Conservation (phyloP, 2,329 filamentous ascomycete species). For the Cytospora schulzeri region DNA sequence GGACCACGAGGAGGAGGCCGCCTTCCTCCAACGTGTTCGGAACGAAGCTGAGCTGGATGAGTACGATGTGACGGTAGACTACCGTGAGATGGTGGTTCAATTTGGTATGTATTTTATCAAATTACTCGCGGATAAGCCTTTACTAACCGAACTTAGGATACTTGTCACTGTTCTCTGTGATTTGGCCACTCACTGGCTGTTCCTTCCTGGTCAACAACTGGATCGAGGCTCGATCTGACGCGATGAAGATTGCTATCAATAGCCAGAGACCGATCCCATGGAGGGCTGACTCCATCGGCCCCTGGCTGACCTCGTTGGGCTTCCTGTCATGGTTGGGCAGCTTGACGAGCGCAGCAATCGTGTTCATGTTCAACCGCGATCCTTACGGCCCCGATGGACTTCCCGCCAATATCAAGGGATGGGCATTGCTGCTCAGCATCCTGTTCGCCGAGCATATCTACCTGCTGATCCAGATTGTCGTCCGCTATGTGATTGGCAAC, state of each 20-base stretch:
- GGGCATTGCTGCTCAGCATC: constrained; percentile 79
- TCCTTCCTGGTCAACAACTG: constrained; percentile 95
- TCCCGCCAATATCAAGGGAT: constrained; percentile 71
- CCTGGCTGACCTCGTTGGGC: constrained; percentile 82
- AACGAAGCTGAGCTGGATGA: constrained; percentile 78
- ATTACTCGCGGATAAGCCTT: constrained; percentile 18
- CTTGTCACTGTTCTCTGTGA: constrained; percentile 84
- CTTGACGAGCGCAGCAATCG: constrained; percentile 81
- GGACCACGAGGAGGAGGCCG: constrained; percentile 75
- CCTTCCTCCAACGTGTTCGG: constrained; percentile 79
- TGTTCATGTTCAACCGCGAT: constrained; percentile 82
- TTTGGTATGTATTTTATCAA: constrained; percentile 52
- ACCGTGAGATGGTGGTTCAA: constrained; percentile 91
- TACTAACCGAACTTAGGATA: constrained; percentile 60
- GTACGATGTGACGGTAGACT: constrained; percentile 89
- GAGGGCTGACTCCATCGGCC: constrained; percentile 90
- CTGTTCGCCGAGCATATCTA: constrained; percentile 89
- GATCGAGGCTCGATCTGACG: constrained; percentile 90
- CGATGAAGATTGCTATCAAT: constrained; percentile 88
- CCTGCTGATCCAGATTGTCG: constrained; percentile 72
- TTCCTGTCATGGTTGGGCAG: constrained; percentile 95
- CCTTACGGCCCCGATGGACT: constrained; percentile 66
- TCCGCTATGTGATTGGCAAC: constrained; percentile 74
- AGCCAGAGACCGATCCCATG: constrained; percentile 88
- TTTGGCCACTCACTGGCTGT: constrained; percentile 90